Percentiles rank a stretch among this genome's conserved stretches.
phyloP scores from a whole-genome alignment of 345 rosid genomes.

The Gossypium raimondii region DNA sequence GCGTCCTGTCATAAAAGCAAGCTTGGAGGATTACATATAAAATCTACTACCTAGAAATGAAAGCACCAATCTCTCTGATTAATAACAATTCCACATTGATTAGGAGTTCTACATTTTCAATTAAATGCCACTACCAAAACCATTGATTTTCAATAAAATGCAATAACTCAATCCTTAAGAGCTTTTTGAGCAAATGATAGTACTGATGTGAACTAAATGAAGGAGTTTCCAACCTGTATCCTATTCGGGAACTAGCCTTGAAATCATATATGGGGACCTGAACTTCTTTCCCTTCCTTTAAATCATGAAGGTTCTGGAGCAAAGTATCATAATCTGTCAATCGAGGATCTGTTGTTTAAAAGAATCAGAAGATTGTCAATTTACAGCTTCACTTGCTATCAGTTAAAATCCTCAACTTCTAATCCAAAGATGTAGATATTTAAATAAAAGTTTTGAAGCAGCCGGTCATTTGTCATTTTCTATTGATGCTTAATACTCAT shows the following conservation, averaged over 20 bases:
- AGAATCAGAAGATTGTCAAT: conserved; percentile 6
- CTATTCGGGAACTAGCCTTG: conserved; percentile 82
- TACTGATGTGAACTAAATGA: conserved; percentile 6
- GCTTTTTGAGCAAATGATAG: conserved; percentile 18
- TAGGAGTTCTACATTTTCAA: not conserved
- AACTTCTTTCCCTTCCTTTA: conserved; percentile 69
- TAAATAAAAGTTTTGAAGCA: not conserved
- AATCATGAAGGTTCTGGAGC: conserved; percentile 72
- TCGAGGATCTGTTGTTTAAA: conserved; percentile 68
- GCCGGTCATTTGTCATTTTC: not conserved
- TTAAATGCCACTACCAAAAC: not conserved
- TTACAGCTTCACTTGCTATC: not conserved
- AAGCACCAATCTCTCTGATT: conserved; percentile 1
- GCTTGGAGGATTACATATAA: conserved; percentile 15
- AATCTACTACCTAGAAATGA: not conserved
- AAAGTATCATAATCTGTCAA: conserved; percentile 90
- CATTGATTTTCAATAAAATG: not conserved
- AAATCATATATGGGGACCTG: conserved; percentile 96
- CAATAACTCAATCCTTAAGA: conserved; percentile 12
- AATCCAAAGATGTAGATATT: not conserved
- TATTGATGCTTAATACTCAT: not conserved
- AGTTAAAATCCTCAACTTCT: not conserved
- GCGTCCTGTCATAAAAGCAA: conserved; percentile 48
- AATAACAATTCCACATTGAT: not conserved
- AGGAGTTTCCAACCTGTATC: conserved; percentile 67